phyloP scores from a whole-genome alignment of 768 basidiomycete genomes.

The Strobilomyces echinocephalus region DNA sequence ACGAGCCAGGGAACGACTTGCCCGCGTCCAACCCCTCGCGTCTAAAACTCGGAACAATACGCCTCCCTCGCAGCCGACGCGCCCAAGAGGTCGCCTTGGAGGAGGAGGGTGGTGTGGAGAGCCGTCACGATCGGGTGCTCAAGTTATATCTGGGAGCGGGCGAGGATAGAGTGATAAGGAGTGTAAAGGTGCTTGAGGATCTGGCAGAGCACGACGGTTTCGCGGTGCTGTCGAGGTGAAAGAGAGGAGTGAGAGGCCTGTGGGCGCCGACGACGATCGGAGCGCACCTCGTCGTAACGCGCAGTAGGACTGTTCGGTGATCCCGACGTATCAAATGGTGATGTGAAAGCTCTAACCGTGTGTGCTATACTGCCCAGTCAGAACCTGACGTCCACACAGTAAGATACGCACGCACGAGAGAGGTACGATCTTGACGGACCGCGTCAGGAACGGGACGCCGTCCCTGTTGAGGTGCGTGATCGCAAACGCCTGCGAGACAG shows the following conservation, averaged over 20 bases:
- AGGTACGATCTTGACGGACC: constrained; percentile 71
- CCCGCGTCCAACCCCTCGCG: constrained; percentile 39
- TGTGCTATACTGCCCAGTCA: constrained; percentile 41
- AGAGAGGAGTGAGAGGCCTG: no score
- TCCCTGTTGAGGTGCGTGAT: constrained; percentile 51
- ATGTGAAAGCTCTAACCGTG: constrained; percentile 71
- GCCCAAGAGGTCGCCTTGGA: constrained; percentile 64
- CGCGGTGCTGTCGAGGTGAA: constrained; percentile 49
- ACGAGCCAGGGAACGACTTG: constrained; percentile 35
- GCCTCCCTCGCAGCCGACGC: constrained; percentile 18
- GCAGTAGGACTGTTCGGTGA: constrained; percentile 45
- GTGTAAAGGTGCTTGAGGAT: constrained; percentile 55
- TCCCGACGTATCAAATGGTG: constrained; percentile 71
- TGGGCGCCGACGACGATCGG: no score
- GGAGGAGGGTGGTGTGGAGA: constrained; percentile 59
- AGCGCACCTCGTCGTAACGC: constrained; percentile 60
- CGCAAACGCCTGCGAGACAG: constrained; percentile 56
- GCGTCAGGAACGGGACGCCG: constrained; percentile 57
- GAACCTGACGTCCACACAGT: neutral
- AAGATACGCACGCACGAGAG: constrained; percentile 49
- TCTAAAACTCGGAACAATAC: constrained; percentile 67
- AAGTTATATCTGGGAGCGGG: constrained; percentile 19
- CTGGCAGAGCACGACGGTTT: constrained; percentile 59
- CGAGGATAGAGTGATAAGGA: constrained; percentile 39
- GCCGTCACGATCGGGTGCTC: constrained; percentile 71